These are phyloP conservation scores for Neofusicoccum laricinum DNA, from an alignment of 2,329 filamentous ascomycete species.

Conservation along the genomic window DNA sequence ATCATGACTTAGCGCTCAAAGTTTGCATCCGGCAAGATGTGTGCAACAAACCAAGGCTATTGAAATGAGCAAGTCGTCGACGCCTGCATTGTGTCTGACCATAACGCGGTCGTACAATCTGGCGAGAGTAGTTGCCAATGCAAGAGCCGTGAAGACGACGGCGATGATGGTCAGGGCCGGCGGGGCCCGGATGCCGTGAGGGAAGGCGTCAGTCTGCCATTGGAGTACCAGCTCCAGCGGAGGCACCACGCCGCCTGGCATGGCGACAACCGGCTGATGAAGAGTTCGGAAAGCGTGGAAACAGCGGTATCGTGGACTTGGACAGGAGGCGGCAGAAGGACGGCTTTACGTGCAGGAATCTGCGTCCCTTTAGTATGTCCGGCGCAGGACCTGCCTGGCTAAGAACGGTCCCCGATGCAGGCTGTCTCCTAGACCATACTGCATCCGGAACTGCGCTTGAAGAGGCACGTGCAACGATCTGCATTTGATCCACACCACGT, in stretches of 20 bases:
- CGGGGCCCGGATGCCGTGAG: neutral
- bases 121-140: neutral
- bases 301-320: no score
- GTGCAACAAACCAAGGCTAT: neutral
- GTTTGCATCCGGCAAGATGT: neutral
- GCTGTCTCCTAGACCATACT: neutral
- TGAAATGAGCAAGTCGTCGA: slow-evolving; percentile 8
- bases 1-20: neutral
- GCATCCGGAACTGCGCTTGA: neutral
- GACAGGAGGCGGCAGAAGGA: neutral
- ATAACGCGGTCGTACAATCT: neutral
- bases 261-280: neutral
- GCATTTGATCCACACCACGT: neutral
- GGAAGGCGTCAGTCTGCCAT: slow-evolving; percentile 14
- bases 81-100: neutral
- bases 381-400: neutral
- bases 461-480: neutral
- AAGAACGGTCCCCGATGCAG: neutral
- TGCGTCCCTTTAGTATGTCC: neutral
- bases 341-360: neutral
- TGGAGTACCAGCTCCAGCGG: neutral
- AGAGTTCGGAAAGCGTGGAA: no score
- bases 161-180: neutral
- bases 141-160: neutral
- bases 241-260: slow-evolving; percentile 13